Evolutionary conservation across 768 basidiomycete genomes (phyloP).

Genomic region (Inosperma sp.): DNA sequence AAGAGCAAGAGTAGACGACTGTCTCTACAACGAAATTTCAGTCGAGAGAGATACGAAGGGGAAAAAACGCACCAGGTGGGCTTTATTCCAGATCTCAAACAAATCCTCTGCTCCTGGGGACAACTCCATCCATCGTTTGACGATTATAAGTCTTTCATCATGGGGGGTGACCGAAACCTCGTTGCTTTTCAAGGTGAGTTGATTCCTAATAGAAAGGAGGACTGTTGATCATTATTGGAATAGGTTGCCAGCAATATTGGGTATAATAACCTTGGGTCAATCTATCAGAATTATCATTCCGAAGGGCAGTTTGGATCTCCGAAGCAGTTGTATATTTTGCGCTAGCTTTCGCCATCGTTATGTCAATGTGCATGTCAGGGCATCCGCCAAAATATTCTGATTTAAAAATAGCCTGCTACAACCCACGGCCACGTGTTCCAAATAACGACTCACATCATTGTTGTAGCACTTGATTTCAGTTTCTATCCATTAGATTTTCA

Average conservation of each 20-base stretch:
- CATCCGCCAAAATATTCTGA: too few relatives aligned
- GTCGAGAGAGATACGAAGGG: not conserved
- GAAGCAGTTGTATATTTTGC: conserved; percentile 13
- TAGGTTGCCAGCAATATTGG: not conserved
- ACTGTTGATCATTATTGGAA: conserved; percentile 26
- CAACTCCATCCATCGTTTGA: conserved; percentile 57
- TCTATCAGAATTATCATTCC: conserved; percentile 29
- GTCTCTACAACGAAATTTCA: conserved; percentile 29
- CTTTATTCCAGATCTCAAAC: conserved; percentile 57
- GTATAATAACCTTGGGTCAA: conserved; percentile 28
- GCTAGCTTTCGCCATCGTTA: not conserved
- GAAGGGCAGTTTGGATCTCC: conserved; percentile 33
- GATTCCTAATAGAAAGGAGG: conserved; percentile 57
- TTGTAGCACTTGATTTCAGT: too few relatives aligned
- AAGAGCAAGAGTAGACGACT: conserved; percentile 41
- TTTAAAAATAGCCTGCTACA: too few relatives aligned
- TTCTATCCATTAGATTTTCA: too few relatives aligned
- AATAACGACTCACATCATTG: too few relatives aligned
- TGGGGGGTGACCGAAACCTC: conserved; percentile 47
- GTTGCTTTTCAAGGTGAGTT: conserved; percentile 47
- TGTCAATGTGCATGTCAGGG: too few relatives aligned
- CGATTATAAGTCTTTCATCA: conserved; percentile 58
- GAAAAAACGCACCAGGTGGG: conserved; percentile 41
- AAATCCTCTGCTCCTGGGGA: conserved; percentile 55
- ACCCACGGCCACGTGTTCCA: too few relatives aligned